Evolutionary conservation across 2,329 filamentous ascomycete genomes (phyloP).

Genomic region (Acrocalymma vagum): DNA sequence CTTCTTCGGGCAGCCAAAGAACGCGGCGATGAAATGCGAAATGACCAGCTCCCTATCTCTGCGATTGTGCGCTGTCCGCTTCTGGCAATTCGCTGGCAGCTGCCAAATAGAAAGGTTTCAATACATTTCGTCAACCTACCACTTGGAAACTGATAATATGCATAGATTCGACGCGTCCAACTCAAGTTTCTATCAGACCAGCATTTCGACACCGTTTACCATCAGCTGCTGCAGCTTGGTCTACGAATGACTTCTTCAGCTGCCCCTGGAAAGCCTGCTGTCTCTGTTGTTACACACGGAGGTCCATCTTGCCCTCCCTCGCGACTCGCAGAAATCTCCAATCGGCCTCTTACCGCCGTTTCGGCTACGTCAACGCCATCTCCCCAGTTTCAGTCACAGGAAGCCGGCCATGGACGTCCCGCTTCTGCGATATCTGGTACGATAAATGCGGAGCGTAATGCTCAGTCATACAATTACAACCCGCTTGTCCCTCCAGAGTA

Average conservation of each 20-base stretch:
- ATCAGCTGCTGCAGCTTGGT: constrained; percentile 42
- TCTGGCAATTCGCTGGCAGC: constrained; percentile 52
- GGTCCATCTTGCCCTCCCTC: constrained; percentile 37
- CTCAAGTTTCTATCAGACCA: constrained; percentile 50
- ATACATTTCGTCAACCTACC: no score
- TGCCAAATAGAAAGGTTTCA: constrained; percentile 46
- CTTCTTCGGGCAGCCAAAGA: constrained; percentile 28
- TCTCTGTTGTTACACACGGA: no score
- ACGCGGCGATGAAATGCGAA: constrained; percentile 35
- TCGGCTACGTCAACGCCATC: constrained; percentile 13
- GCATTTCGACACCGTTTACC: constrained; percentile 47
- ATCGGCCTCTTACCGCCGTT: constrained; percentile 31
- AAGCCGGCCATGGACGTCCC: constrained; percentile 21
- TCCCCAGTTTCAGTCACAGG: constrained; percentile 10
- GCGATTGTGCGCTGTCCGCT: constrained; percentile 49
- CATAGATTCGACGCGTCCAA: constrained; percentile 54
- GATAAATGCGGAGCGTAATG: not conserved
- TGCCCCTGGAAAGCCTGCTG: constrained; percentile 6
- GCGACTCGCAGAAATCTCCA: constrained; percentile 32
- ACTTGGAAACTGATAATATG: constrained; percentile 14
- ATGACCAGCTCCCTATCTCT: constrained; percentile 55
- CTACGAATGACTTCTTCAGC: constrained; percentile 35
- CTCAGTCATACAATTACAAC: constrained; percentile 5
- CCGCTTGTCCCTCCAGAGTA: constrained; percentile 35
- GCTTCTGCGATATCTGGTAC: constrained; percentile 21